Evolutionary conservation across 2,329 filamentous ascomycete species (phyloP).

Genomic region (Fusarium nanum): DNA sequence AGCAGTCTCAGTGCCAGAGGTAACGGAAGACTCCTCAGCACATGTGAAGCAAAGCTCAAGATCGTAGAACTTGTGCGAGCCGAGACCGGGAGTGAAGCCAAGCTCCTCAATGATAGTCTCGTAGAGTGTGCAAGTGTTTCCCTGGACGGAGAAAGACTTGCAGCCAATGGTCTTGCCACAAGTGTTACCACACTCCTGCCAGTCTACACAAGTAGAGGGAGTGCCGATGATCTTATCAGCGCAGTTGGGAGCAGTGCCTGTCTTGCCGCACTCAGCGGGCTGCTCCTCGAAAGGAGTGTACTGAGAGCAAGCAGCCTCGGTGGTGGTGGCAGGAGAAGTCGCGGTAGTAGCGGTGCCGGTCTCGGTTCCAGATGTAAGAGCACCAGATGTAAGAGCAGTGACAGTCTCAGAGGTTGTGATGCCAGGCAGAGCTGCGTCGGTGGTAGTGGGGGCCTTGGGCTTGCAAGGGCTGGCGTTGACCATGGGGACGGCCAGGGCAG

Average conservation of each 20-base stretch:
- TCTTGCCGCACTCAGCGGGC: slow-evolving; percentile 17
- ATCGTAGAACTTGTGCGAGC: slow-evolving; percentile 21
- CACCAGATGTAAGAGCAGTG: slow-evolving; percentile 16
- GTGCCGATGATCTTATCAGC: slow-evolving; percentile 10
- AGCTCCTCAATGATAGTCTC: not conserved
- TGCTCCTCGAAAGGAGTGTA: slow-evolving; percentile 15
- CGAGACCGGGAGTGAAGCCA: not conserved
- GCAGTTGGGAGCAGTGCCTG: slow-evolving; percentile 6
- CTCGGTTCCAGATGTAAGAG: slow-evolving; percentile 16
- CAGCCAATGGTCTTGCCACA: slow-evolving; percentile 33
- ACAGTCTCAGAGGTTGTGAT: slow-evolving; percentile 21
- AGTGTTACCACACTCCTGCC: slow-evolving; percentile 22
- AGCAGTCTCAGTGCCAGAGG: slow-evolving; percentile 16
- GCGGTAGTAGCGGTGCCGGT: slow-evolving; percentile 20
- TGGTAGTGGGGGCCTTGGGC: slow-evolving; percentile 28
- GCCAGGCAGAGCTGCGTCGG: slow-evolving; percentile 10
- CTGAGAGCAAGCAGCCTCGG: slow-evolving; percentile 19
- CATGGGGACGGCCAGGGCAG: slow-evolving; percentile 32
- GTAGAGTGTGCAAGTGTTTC: slow-evolving; percentile 20
- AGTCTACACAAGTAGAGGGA: not conserved
- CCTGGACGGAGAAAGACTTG: slow-evolving; percentile 29
- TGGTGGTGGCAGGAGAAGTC: slow-evolving; percentile 21
- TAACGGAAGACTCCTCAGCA: slow-evolving; percentile 18
- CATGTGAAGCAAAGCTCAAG: slow-evolving; percentile 35
- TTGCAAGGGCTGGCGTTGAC: slow-evolving; percentile 32